These are phyloP conservation scores for Fragaria ananassa DNA, from an alignment of 306 rosid species.

Conservation along the genomic window DNA sequence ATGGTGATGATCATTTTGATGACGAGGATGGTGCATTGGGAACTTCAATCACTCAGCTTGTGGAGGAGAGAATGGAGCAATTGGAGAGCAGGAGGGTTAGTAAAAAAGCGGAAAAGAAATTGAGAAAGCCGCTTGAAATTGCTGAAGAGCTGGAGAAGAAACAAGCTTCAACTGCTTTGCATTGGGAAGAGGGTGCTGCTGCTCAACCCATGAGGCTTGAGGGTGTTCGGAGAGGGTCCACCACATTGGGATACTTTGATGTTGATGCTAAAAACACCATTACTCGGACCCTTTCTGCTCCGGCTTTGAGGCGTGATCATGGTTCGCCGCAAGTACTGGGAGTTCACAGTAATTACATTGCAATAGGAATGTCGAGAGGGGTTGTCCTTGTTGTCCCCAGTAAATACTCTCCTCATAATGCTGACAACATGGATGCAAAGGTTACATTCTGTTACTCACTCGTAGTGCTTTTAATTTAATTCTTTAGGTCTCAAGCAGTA, in stretches of 20 bases:
- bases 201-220: conserved; percentile 98
- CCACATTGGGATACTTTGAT: conserved; percentile 78
- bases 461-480: background rate
- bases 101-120: conserved; percentile 47
- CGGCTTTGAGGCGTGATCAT: conserved; percentile 69
- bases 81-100: conserved; percentile 47
- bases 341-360: conserved; percentile 77
- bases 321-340: conserved; percentile 88
- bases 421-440: conserved; percentile 79
- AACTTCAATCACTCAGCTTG: conserved; percentile 35
- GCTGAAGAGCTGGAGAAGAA: conserved; percentile 92
- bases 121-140: conserved; percentile 61
- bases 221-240: conserved; percentile 82
- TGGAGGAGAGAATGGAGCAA: conserved; percentile 63
- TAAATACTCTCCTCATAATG: conserved; percentile 72
- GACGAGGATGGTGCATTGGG: conserved; percentile 42
- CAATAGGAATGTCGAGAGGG: conserved; percentile 90
- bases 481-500: background rate
- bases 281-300: conserved; percentile 63
- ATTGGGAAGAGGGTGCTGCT: conserved; percentile 96
- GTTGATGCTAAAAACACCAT: conserved; percentile 61
- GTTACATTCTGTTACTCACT: conserved; percentile 31
- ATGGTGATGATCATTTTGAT: conserved; percentile 30
- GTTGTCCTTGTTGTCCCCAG: conserved; percentile 66
- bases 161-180: conserved; percentile 84